Percentiles rank a stretch among this genome's conserved stretches.
Conservation (phyloP, 2,329 filamentous ascomycete species). For the Fusarium goolgardi region DNA sequence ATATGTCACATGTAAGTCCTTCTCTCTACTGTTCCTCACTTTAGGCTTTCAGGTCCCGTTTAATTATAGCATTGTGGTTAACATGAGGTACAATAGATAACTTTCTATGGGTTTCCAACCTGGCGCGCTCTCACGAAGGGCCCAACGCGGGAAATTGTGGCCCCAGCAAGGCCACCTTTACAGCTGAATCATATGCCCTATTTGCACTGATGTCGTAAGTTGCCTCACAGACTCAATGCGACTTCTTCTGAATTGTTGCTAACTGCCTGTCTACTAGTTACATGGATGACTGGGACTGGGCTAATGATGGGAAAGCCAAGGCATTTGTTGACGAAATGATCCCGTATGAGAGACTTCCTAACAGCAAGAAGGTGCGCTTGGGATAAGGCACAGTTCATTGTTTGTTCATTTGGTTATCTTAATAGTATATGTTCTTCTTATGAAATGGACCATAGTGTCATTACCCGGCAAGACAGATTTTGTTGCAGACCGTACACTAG, state of each 20-base stretch:
- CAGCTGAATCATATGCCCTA: background rate
- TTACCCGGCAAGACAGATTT: background rate
- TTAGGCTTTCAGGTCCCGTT: fast-evolving
- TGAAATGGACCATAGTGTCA: background rate
- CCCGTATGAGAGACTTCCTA: conserved; percentile 2
- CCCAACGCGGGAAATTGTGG: background rate
- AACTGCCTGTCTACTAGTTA: background rate
- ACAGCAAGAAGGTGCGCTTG: conserved; percentile 2
- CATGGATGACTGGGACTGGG: conserved; percentile 14
- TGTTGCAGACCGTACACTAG: background rate
- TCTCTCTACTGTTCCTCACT: background rate
- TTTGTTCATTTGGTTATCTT: background rate
- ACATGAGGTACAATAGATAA: background rate
- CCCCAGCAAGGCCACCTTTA: background rate
- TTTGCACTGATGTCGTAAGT: conserved; percentile 10
- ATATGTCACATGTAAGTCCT: background rate
- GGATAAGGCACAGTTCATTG: background rate
- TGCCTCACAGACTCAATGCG: fast-evolving
- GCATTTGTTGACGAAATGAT: background rate
- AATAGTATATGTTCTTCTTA: background rate
- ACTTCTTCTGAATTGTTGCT: fast-evolving
- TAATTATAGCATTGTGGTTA: fast-evolving
- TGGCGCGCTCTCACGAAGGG: conserved; percentile 1
- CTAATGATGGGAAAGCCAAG: conserved; percentile 7
- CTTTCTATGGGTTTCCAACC: conserved; percentile 3